Percentiles rank a stretch among this genome's conserved stretches.
Evolutionary conservation across 805 yeast species (phyloP).

Genomic region (Pichia californica): DNA sequence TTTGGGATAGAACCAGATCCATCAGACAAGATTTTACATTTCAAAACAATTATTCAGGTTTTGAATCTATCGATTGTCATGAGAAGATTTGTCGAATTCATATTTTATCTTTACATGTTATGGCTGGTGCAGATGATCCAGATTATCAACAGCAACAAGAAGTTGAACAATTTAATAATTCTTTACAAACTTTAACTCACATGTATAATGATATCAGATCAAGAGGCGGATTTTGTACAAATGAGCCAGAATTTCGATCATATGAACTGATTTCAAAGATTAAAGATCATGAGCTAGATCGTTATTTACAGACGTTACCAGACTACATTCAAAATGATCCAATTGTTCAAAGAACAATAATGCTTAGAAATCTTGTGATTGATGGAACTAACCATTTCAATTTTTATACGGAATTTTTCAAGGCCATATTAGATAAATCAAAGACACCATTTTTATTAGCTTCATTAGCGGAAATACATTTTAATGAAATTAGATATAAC

Average conservation of each 20-base stretch:
- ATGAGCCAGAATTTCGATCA: conserved; percentile 91
- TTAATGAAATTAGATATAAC: conserved; percentile 70
- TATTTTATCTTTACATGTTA: conserved; percentile 69
- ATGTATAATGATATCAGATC: conserved; percentile 76
- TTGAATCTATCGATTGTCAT: conserved; percentile 89
- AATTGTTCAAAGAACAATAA: conserved; percentile 63
- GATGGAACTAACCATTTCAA: conserved; percentile 62
- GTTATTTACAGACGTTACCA: conserved; percentile 68
- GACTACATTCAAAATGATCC: conserved; percentile 43
- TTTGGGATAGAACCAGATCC: conserved; percentile 97
- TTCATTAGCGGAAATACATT: conserved; percentile 71
- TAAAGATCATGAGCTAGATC: conserved; percentile 78
- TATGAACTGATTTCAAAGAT: conserved; percentile 75
- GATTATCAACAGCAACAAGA: conserved; percentile 95
- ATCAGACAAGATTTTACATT: conserved; percentile 95
- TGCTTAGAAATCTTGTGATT: conserved; percentile 58
- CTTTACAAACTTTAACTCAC: conserved; percentile 81
- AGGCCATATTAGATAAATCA: conserved; percentile 37
- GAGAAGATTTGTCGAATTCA: conserved; percentile 90
- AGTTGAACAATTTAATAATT: conserved; percentile 86
- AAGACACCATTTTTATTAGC: conserved; percentile 59
- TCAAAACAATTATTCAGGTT: conserved; percentile 89
- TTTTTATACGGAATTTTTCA: conserved; percentile 59
- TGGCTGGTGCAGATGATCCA: conserved; percentile 60
- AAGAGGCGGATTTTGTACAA: conserved; percentile 61